A percentile compares a stretch with the other conserved stretches of the same genome.
phyloP scores from a whole-genome alignment of 768 basidiomycete species.

The Boletus vinaceobasis region DNA sequence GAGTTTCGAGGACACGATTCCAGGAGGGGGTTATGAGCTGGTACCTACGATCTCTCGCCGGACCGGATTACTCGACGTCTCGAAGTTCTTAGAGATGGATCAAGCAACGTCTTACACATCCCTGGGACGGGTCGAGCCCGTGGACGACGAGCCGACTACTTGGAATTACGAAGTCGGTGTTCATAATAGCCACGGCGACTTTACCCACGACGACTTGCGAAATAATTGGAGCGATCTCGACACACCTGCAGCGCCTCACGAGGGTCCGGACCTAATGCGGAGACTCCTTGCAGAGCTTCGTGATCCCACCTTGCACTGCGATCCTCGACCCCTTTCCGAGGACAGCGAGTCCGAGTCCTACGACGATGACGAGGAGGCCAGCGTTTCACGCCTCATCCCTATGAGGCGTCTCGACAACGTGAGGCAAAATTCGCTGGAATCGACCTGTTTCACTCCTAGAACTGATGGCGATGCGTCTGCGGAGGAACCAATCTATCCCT shows the following conservation, averaged over 20 bases:
- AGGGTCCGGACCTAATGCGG: constrained; percentile 9
- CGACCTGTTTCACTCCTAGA: not conserved
- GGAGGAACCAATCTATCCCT: constrained; percentile 2
- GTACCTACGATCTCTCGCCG: not conserved
- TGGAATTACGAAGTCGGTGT: not conserved
- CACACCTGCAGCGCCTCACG: not conserved
- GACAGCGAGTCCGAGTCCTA: constrained; percentile 5
- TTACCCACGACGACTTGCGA: not conserved
- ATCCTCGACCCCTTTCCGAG: constrained; percentile 1
- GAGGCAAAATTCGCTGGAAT: constrained; percentile 1
- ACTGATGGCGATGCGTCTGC: constrained; percentile 2
- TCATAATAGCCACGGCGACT: not conserved
- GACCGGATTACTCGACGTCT: not conserved
- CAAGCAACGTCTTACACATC: not conserved
- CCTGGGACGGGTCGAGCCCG: not conserved
- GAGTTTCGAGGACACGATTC: not conserved
- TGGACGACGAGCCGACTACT: not conserved
- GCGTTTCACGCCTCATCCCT: not conserved
- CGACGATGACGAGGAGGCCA: not conserved
- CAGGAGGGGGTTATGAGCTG: not conserved
- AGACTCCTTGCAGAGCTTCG: constrained; percentile 14
- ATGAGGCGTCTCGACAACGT: not conserved
- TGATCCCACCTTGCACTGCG: constrained; percentile 8
- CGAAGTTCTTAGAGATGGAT: not conserved
- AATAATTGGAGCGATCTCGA: not conserved